Evolutionary conservation across 129 eudicot genomes (phyloP), one percentile per base, ranked within the genome.

Genomic region (Calendula officinalis): DNA sequence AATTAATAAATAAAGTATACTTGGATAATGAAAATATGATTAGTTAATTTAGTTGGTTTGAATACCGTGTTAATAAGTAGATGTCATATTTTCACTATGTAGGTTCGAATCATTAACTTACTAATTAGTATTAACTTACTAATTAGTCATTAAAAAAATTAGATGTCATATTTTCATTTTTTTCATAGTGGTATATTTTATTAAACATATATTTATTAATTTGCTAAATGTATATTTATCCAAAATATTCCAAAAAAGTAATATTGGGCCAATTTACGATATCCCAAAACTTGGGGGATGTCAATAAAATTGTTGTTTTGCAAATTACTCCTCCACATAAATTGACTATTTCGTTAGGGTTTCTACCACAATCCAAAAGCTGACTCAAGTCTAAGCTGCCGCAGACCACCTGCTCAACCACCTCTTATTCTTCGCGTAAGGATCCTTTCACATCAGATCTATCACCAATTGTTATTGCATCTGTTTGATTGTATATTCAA

Each of bases 321-420:
- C n/a, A n/a, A n/a, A n/a, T n/a, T 54, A 15, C 11, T 32, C 5
- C 43, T 54, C 64, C 43, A 34, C 56, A 68, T 56, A 56, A 56
- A 56, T 56, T 42, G 37, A 34, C 11, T 5, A 22, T 44, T 68
- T 68, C 8, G 40, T 15, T 68, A 68, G 73, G 73, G 73, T 68
- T 68, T 68, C 65, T 11, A 67, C 72, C 60, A 66, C 72, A 40
- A 27, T 5, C 46, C 69, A 64, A 32, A 14, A 67, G 41, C 63
- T 45, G 72, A 68, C 73, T 36, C 22, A 5, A 68, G 73, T 67
- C n/a, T n/a, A n/a, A n/a, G n/a, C n/a, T n/a, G 63, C 65, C 8
- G 65, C 73, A 56, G 73, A 56, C 38, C 52, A 55, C 15, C 73
- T 9, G 12, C 34, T 14, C 1, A 22, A 22, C 30, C 30, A 22